Conservation (phyloP, 2,329 filamentous ascomycete species). For the Chrysoporthe austroafricana region DNA sequence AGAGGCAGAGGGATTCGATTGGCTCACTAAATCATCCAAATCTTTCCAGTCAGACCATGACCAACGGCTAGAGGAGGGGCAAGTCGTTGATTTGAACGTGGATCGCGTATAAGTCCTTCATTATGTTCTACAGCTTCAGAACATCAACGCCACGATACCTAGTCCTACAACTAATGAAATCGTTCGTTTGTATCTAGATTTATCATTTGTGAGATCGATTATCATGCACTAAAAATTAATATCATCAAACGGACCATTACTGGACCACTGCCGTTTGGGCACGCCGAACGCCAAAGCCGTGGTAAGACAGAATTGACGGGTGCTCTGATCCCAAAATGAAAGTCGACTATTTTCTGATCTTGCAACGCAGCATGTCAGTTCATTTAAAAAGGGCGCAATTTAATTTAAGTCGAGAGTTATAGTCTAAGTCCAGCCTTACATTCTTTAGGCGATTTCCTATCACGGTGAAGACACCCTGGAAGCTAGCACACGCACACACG, state of each 20-base stretch:
- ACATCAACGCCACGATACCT: neutral
- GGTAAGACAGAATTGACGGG: no score
- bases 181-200: neutral
- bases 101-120: neutral
- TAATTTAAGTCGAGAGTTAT: no score
- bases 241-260: neutral
- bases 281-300: no score
- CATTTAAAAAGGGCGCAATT: no score
- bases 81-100: neutral
- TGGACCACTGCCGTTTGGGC: no score
- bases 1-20: conserved; percentile 6
- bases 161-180: neutral
- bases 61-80: neutral
- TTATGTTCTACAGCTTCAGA: neutral
- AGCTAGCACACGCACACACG: no score
- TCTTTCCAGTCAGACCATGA: neutral
- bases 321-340: no score
- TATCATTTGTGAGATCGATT: neutral
- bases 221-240: neutral
- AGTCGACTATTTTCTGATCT: no score
- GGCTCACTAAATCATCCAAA: conserved; percentile 10
- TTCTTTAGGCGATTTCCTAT: no score
- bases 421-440: no score
- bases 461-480: no score
- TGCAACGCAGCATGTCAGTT: no score